Base-by-base conservation (phyloP, 306 rosid species). In the Carpinus viminea region DNA sequence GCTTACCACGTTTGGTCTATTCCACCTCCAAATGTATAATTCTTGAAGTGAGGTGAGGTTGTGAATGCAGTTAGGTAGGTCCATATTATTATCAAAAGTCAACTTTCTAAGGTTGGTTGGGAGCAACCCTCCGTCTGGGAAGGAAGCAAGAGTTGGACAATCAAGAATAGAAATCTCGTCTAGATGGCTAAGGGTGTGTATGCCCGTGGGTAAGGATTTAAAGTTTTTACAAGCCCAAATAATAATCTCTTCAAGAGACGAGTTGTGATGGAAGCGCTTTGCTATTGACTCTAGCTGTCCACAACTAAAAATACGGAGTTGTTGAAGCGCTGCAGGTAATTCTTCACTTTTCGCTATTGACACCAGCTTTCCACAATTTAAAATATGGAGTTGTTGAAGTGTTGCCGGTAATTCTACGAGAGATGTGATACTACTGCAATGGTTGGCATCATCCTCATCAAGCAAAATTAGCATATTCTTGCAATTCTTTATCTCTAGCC, bases 181-280 rank as follows among this genome's bases (percentile, higher is more conserved):
- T 31, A 81, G 72, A 47, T 26, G 18, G 52, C n/a, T 7, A 31
- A 78, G 81, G 74, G 18, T 38, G 20, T 78, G 59, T 20, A 78
- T 18, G 36, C 72, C 81, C 15, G 48, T 36, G 21, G 81, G 72
- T n/a, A 78, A 50, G 61, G 71, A 45, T 43, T 28, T 17, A 55
- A 75, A 36, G 13, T 10, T 75, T 5, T 28, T 5, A 17, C 79
- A 62, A 0, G 0, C 0, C 0, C 0, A 1, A 3, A 65, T 52
- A 0, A 0, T 0, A 7, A 76, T 28, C 8, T 17, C 10, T 75
- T 20, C n/a, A 56, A 56, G 31, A 20, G 20, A 20, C 26, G 31
- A 18, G 62, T n/a, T 56, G 26, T 0, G 11, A 18, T 56, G 12
- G 8, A 56, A n/a, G 12, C 31, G 8, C 2, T 56, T 8, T 0